Evolutionary conservation across 1,139 yeast species (phyloP), one percentile per base, ranked within the genome.

Genomic region (Candida buenavistaensis): DNA sequence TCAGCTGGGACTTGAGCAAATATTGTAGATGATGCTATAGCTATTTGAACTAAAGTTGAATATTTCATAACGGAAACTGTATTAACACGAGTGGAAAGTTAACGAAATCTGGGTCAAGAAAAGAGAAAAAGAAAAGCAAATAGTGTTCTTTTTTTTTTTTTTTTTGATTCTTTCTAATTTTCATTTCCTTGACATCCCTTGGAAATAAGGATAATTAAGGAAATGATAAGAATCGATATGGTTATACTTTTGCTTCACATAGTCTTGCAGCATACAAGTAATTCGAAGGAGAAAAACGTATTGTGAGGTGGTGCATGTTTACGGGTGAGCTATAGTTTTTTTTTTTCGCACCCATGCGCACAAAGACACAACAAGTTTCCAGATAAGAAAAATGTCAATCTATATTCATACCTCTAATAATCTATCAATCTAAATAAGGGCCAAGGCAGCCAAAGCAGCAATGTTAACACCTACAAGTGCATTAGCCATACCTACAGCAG

Each of bases 1-100:
- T 26, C 28, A 13, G 37, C 27, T 17, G 23, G 22, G 15, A 32
- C 36, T 23, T 36, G 30, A n/a, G 38, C 33, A 16, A 30, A 14
- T 13, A 35, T 26, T 15, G 35, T 7, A 7, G 35, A 26, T 14
- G 28, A 20, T 19, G 22, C 16, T 17, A 35, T 13, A 14, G 32
- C 33, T 23, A 32, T 28, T 23, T 22, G 21, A 26, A 32, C 20
- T 23, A 33, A 30, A 12, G 24, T 28, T 10, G 37, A 30, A 11
- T 26, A 22, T 15, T 30, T 35, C 37, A 33, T 33, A 13, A 13
- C 26, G n/a, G n/a, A n/a, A n/a, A n/a, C n/a, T n/a, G n/a, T n/a
- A n/a, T n/a, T n/a, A n/a, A n/a, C n/a, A n/a, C n/a, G n/a, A n/a
- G n/a, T n/a, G n/a, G n/a, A n/a, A n/a, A n/a, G n/a, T n/a, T 12